Conservation (phyloP, 192 early-diverging fungal species). For the Linnemannia zychae region DNA sequence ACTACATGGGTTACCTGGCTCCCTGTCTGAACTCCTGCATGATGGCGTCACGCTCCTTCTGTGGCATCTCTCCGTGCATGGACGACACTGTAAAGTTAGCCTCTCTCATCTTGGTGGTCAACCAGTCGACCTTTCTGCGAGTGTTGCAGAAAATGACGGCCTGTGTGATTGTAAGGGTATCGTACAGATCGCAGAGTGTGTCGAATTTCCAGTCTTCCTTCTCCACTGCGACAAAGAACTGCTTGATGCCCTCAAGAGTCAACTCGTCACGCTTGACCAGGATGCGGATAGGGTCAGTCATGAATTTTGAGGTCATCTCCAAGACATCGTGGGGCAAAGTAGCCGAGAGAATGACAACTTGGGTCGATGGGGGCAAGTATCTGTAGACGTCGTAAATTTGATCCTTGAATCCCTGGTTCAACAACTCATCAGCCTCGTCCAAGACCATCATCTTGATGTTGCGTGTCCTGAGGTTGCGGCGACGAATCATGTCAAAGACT, state of each 20-base stretch:
- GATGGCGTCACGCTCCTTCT: conserved; percentile 96
- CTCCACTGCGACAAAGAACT: conserved; percentile 98
- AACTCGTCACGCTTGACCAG: conserved; percentile 99
- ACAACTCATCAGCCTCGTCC: conserved; percentile 97
- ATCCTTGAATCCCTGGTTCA: conserved; percentile 96
- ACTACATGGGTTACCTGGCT: conserved; percentile 62
- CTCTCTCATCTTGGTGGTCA: conserved; percentile 95
- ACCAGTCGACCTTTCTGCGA: conserved; percentile 96
- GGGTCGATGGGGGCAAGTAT: conserved; percentile 90
- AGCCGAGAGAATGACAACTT: conserved; percentile 93
- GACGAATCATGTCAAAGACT: conserved; percentile 97
- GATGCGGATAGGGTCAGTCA: conserved; percentile 95
- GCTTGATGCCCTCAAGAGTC: conserved; percentile 98
- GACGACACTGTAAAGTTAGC: conserved; percentile 98
- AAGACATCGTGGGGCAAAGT: conserved; percentile 96
- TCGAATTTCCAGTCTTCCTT: conserved; percentile 99
- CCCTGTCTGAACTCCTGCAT: conserved; percentile 98
- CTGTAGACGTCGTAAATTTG: conserved; percentile 97
- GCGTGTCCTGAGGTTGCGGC: conserved; percentile 82
- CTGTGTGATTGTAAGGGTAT: conserved; percentile 97
- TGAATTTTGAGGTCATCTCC: conserved; percentile 97
- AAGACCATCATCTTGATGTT: conserved; percentile 96
- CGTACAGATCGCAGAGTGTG: conserved; percentile 97
- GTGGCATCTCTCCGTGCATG: conserved; percentile 99
- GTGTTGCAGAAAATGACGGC: conserved; percentile 99